These are phyloP conservation scores for Phytophthora melonis DNA, from an alignment of 352 stramenopile genomes.

Conservation along the genomic window DNA sequence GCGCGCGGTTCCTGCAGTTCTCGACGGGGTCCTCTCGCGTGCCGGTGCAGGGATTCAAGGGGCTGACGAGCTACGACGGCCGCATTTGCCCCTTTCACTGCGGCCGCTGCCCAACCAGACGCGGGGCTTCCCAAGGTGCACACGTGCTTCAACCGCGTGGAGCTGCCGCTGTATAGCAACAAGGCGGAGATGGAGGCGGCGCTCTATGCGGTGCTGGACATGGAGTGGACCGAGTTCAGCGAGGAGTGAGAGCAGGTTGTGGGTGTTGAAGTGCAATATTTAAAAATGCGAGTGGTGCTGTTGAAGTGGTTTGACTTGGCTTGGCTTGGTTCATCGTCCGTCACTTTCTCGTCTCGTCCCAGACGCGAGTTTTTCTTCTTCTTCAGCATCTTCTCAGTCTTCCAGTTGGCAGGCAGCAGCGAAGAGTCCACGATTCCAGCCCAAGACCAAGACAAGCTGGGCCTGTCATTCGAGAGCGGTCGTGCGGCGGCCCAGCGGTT, in stretches of 20 bases:
- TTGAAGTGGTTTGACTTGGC: conserved; percentile 12
- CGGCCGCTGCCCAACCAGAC: conserved; percentile 66
- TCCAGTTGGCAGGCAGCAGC: conserved; percentile 10
- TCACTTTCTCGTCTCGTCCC: conserved; percentile 23
- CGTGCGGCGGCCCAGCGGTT: conserved; percentile 10
- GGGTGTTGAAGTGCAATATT: conserved; percentile 34
- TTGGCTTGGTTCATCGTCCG: conserved; percentile 12
- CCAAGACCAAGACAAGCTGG: conserved; percentile 12
- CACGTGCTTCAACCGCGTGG: conserved; percentile 88
- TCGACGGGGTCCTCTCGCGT: conserved; percentile 87
- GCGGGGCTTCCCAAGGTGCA: conserved; percentile 77
- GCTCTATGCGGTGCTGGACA: conserved; percentile 95
- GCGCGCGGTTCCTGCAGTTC: conserved; percentile 87
- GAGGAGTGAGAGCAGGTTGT: conserved; percentile 58
- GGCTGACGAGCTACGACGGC: conserved; percentile 85
- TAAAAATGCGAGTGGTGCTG: conserved; percentile 15
- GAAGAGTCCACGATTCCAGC: conserved; percentile 6
- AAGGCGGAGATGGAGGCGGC: conserved; percentile 95
- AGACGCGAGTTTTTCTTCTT: background rate
- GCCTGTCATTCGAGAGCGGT: conserved; percentile 11
- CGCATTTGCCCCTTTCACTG: conserved; percentile 78
- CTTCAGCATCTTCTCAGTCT: background rate
- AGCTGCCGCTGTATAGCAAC: conserved; percentile 78
- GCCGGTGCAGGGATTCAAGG: conserved; percentile 87
- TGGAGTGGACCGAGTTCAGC: conserved; percentile 96